Conservation (phyloP, 2,329 filamentous ascomycete genomes). For the Periconia sp. region DNA sequence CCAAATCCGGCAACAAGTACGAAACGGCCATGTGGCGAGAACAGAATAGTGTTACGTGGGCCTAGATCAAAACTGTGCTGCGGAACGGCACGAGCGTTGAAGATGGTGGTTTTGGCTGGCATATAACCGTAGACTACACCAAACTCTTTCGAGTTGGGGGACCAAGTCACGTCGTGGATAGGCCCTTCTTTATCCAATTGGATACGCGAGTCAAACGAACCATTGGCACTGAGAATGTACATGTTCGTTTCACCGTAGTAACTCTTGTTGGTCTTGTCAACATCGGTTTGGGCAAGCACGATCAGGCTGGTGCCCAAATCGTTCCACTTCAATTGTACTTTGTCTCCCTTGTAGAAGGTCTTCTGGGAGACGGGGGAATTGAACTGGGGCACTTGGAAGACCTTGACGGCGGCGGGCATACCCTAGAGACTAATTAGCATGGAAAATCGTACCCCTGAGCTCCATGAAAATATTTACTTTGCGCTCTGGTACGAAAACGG, state of each 20-base stretch:
- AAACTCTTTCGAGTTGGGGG: constrained; percentile 95
- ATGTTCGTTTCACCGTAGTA: constrained; percentile 99
- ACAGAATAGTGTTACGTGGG: constrained; percentile 91
- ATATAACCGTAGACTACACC: constrained; percentile 97
- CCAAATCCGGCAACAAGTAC: constrained; percentile 94
- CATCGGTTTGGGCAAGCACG: constrained; percentile 94
- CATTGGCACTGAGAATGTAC: constrained; percentile 89
- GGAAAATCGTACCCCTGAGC: not conserved
- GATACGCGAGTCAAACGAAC: constrained; percentile 88
- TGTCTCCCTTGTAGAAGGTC: constrained; percentile 99
- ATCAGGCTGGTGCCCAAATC: constrained; percentile 85
- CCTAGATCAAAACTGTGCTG: constrained; percentile 83
- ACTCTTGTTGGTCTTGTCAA: constrained; percentile 97
- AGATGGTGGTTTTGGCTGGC: constrained; percentile 98
- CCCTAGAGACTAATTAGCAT: constrained; percentile 58
- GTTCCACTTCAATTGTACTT: constrained; percentile 99
- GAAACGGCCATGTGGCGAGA: constrained; percentile 91
- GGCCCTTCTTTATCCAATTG: constrained; percentile 94
- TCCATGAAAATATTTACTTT: constrained; percentile 63
- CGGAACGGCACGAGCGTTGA: constrained; percentile 82
- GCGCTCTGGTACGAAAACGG: constrained; percentile 92
- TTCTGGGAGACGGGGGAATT: constrained; percentile 84
- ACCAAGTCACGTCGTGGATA: constrained; percentile 98
- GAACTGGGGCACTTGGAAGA: constrained; percentile 92
- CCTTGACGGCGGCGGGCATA: constrained; percentile 89